Percentiles rank a stretch among this genome's conserved stretches.
These are phyloP conservation scores for Anthracocystis panici-leucophaei DNA, from an alignment of 1,284 basidiomycete genomes.

Conservation along the genomic window DNA sequence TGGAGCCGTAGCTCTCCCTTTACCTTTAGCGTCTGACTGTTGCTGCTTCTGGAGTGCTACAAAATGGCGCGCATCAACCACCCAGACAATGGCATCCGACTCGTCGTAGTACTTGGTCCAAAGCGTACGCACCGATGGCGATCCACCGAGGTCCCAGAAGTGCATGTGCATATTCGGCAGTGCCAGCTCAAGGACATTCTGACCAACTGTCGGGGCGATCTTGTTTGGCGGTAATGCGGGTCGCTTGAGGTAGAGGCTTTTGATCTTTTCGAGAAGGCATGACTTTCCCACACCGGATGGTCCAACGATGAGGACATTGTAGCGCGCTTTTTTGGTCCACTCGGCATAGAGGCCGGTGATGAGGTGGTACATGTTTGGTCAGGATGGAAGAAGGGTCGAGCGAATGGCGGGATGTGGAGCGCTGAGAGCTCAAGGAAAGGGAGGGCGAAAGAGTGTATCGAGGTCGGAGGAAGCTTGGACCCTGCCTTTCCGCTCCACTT, in stretches of 20 bases:
- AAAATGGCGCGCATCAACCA: conserved; percentile 49
- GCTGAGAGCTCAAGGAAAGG: not conserved
- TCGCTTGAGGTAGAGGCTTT: conserved; percentile 39
- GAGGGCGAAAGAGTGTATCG: no score
- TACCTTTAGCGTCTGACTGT: conserved; percentile 18
- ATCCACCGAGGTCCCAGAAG: conserved; percentile 62
- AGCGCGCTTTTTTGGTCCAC: conserved; percentile 49
- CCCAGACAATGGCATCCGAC: conserved; percentile 52
- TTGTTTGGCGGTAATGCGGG: conserved; percentile 38
- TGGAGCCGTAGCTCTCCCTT: conserved; percentile 13
- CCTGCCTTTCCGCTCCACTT: conserved; percentile 10
- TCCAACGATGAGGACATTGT: conserved; percentile 55
- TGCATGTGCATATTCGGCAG: conserved; percentile 42
- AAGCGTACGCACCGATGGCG: conserved; percentile 48
- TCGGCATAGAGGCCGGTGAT: conserved; percentile 47
- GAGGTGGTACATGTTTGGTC: conserved; percentile 43
- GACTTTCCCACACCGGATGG: conserved; percentile 56
- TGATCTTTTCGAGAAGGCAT: conserved; percentile 54
- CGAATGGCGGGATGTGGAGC: not conserved
- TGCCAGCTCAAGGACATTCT: conserved; percentile 56
- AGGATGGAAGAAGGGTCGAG: not conserved
- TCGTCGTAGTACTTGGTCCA: conserved; percentile 60
- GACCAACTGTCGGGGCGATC: conserved; percentile 57
- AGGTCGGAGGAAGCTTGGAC: conserved; percentile 8
- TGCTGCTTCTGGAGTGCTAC: conserved; percentile 14